phyloP scores from a whole-genome alignment of 1,284 basidiomycete genomes.

The Pterulicium gracile region DNA sequence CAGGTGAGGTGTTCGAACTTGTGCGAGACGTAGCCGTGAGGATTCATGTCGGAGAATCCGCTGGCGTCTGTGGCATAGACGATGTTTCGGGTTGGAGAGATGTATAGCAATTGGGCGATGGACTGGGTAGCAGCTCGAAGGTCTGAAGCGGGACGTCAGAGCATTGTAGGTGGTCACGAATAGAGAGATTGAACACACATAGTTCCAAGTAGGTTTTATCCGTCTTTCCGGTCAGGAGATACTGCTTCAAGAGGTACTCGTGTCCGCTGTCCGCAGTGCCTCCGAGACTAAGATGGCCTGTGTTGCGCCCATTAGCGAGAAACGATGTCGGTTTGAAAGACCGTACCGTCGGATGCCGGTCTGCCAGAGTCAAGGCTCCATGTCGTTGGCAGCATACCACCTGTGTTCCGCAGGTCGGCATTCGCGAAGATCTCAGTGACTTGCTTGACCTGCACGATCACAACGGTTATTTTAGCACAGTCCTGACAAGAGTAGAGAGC shows the following conservation, averaged over 20 bases:
- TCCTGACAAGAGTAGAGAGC: no score
- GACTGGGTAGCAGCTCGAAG: conserved; percentile 24
- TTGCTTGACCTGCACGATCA: conserved; percentile 33
- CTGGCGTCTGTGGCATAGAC: conserved; percentile 33
- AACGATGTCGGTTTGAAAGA: conserved; percentile 31
- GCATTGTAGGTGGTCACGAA: neutral
- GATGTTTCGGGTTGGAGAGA: conserved; percentile 28
- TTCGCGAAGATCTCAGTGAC: conserved; percentile 10
- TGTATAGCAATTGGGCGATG: conserved; percentile 27
- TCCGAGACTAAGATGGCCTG: conserved; percentile 24
- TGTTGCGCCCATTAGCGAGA: conserved; percentile 22
- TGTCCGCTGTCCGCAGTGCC: conserved; percentile 26
- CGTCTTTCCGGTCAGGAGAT: conserved; percentile 27
- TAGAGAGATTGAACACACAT: conserved; percentile 24
- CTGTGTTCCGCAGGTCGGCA: neutral
- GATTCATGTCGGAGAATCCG: neutral
- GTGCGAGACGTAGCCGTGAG: conserved; percentile 17
- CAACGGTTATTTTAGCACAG: neutral
- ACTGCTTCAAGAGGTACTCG: conserved; percentile 30
- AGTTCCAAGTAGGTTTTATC: conserved; percentile 24
- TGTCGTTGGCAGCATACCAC: neutral
- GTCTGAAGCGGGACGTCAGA: conserved; percentile 18
- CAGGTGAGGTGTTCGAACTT: conserved; percentile 38
- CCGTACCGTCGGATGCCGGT: neutral
- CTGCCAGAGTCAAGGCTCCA: neutral